phyloP scores from a whole-genome alignment of 202 grass and related monocot species.

The Alloteropsis angusta region DNA sequence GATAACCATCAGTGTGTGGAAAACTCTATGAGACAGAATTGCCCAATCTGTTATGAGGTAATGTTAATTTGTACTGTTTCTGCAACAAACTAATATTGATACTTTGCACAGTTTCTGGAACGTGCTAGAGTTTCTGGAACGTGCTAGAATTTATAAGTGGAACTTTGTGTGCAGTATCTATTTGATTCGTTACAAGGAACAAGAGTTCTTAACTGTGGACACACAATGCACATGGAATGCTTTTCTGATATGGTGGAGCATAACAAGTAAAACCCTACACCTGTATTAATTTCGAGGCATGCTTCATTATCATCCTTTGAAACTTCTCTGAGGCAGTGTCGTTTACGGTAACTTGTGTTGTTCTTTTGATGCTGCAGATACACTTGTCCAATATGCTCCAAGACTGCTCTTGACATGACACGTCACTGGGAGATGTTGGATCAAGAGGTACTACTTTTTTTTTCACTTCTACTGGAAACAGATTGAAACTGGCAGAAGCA shows the following conservation, averaged over 20 bases:
- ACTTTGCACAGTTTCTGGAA: constrained; percentile 18
- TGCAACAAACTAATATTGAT: constrained; percentile 4
- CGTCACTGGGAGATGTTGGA: constrained; percentile 50
- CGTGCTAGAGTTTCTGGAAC: constrained; percentile 13
- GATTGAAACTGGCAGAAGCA: neutral
- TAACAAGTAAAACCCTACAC: constrained; percentile 47
- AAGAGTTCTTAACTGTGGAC: constrained; percentile 78
- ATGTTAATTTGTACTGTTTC: constrained; percentile 10
- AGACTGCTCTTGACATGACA: constrained; percentile 55
- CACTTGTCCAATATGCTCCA: constrained; percentile 87
- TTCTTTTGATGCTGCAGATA: constrained; percentile 54
- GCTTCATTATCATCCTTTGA: neutral
- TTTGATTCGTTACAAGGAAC: constrained; percentile 92
- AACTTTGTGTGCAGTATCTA: constrained; percentile 66
- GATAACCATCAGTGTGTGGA: constrained; percentile 84
- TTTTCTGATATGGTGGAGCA: constrained; percentile 67
- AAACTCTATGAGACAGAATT: constrained; percentile 94
- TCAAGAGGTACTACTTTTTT: constrained; percentile 62
- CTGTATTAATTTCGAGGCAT: neutral
- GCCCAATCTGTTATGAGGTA: constrained; percentile 97
- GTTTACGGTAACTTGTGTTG: constrained; percentile 18
- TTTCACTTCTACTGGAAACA: neutral
- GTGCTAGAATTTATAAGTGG: constrained; percentile 14
- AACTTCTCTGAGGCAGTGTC: neutral
- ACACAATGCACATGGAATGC: constrained; percentile 85